phyloP scores from a whole-genome alignment of 257 asterid species.

The Nicotiana undulata region DNA sequence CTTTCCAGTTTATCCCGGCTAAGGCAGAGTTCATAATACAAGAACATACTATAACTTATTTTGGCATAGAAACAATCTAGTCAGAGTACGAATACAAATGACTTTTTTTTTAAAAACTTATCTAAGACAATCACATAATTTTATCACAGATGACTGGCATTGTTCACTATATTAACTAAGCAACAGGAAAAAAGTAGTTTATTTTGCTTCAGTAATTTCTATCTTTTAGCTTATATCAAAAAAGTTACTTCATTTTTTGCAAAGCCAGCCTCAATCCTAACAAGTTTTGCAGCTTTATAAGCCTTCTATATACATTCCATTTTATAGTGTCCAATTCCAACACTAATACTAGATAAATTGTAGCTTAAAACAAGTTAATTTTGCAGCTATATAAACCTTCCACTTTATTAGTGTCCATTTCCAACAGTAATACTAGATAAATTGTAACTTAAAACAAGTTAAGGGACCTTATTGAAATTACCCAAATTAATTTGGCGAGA shows the following conservation, averaged over 20 bases:
- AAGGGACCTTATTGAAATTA: not conserved
- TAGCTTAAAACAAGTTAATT: not conserved
- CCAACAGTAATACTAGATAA: not conserved
- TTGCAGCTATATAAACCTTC: not conserved
- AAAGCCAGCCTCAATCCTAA: not conserved
- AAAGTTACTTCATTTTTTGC: not conserved
- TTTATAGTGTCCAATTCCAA: not conserved
- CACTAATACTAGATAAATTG: not conserved
- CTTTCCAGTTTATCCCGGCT: too few relatives aligned
- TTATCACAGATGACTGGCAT: too few relatives aligned
- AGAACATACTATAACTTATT: too few relatives aligned
- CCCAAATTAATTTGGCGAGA: constrained; percentile 86
- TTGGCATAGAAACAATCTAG: too few relatives aligned
- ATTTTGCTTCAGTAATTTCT: not conserved
- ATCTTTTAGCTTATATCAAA: not conserved
- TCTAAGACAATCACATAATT: too few relatives aligned
- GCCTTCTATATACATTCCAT: not conserved
- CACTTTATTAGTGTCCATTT: not conserved
- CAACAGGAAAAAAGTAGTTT: not conserved
- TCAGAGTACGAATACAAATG: not conserved
- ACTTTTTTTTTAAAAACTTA: not conserved
- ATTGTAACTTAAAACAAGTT: not conserved
- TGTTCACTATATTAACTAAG: not conserved
- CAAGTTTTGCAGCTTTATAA: not conserved
- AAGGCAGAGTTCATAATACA: too few relatives aligned